Percentiles rank a stretch among this genome's conserved stretches.
These are phyloP conservation scores for Citrus sinensis DNA, from an alignment of 345 rosid species.

Conservation along the genomic window DVS_A1.0 CM039165.1:16124001-16124500, in stretches of 20 bases:
- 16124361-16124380: too few species aligned
- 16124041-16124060: neutral
- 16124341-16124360: too few species aligned
- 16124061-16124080: neutral
- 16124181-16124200: neutral
- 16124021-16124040: neutral
- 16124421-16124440: too few species aligned
- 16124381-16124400: too few species aligned
- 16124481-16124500: too few species aligned
- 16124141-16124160: neutral
- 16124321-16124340: too few species aligned
- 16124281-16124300: neutral
- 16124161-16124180: neutral
- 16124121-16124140: neutral
- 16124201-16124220: neutral
- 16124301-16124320: neutral
- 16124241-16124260: neutral
- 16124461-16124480: rapidly evolving
- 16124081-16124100: neutral
- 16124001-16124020: neutral
- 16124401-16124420: too few species aligned
- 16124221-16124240: neutral
- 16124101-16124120: neutral
- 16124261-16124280: neutral
- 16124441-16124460: rapidly evolving